Conservation (phyloP, 2,329 filamentous ascomycete genomes). For the Talaromyces islandicus region DNA sequence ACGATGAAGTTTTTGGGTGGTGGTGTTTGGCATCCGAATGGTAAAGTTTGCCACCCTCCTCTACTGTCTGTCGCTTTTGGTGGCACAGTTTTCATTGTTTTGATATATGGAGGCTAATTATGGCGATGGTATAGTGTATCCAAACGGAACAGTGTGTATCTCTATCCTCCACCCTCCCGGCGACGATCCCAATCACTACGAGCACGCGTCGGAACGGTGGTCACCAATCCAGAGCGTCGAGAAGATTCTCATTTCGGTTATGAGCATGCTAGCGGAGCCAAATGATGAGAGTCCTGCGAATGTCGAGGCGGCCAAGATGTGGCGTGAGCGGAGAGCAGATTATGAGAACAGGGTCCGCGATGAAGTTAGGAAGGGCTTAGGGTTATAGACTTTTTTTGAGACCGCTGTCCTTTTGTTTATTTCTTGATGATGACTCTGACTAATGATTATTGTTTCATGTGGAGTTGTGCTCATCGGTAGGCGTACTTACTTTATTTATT, state of each 20-base stretch:
- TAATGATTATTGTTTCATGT: neutral
- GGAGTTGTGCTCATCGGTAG: neutral
- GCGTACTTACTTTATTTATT: neutral
- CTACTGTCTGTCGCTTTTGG: neutral
- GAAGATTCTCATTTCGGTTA: conserved; percentile 93
- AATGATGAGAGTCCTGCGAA: conserved; percentile 97
- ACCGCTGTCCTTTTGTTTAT: neutral
- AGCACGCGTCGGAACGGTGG: conserved; percentile 92
- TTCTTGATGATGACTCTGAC: neutral
- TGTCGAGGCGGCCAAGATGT: conserved; percentile 93
- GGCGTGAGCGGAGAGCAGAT: conserved; percentile 74
- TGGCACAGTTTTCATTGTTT: neutral
- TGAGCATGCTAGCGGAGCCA: conserved; percentile 96
- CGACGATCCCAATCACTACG: conserved; percentile 97
- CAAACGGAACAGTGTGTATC: conserved; percentile 89
- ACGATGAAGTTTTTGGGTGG: conserved; percentile 87
- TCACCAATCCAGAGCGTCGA: conserved; percentile 95
- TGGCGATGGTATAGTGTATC: conserved; percentile 60
- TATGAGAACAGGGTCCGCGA: conserved; percentile 84
- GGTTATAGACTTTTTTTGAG: conserved; percentile 49
- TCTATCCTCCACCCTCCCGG: conserved; percentile 96
- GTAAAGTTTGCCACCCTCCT: conserved; percentile 43
- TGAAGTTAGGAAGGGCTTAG: conserved; percentile 72
- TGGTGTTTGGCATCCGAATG: conserved; percentile 88
- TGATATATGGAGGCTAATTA: neutral